A percentile compares a stretch with the other conserved stretches of the same genome.
These are phyloP conservation scores for Geosiphon pyriformis DNA, from an alignment of 192 early-diverging fungal species.

Conservation along the genomic window DNA sequence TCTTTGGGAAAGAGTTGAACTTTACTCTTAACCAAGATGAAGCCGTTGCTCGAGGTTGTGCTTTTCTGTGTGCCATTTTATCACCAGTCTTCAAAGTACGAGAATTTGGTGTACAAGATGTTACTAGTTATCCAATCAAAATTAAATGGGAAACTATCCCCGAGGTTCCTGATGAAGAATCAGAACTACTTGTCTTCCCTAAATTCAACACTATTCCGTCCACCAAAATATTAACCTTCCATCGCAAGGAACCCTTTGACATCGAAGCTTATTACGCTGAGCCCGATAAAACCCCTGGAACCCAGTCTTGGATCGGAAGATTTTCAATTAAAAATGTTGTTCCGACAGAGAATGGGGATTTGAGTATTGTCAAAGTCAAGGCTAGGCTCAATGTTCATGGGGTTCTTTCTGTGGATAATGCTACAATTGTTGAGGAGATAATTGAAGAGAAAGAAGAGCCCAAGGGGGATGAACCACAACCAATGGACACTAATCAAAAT, in stretches of 20 bases:
- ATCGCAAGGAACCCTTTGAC: slow-evolving; percentile 78
- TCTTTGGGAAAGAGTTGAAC: slow-evolving; percentile 84
- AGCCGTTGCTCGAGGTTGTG: slow-evolving; percentile 92
- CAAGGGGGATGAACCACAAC: slow-evolving; percentile 4
- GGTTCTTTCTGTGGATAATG: slow-evolving; percentile 72
- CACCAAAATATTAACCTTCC: slow-evolving; percentile 89
- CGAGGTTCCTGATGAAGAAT: slow-evolving; percentile 61
- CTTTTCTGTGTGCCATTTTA: slow-evolving; percentile 94
- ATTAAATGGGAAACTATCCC: slow-evolving; percentile 78
- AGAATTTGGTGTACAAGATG: slow-evolving; percentile 90
- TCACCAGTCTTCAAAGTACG: slow-evolving; percentile 98
- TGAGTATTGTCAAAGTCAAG: slow-evolving; percentile 89
- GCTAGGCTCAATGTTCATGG: slow-evolving; percentile 82
- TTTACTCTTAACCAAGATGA: slow-evolving; percentile 98
- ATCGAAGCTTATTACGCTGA: slow-evolving; percentile 76
- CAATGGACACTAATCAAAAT: slow-evolving; percentile 16
- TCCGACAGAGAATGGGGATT: slow-evolving; percentile 54
- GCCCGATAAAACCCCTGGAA: slow-evolving; percentile 70
- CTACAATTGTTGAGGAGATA: slow-evolving; percentile 84
- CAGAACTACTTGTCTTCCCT: slow-evolving; percentile 81
- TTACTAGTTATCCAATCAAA: slow-evolving; percentile 83
- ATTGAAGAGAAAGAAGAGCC: slow-evolving; percentile 68
- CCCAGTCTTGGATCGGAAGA: slow-evolving; percentile 74
- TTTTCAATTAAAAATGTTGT: slow-evolving; percentile 83
- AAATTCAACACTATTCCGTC: slow-evolving; percentile 82